Percentiles rank a stretch among this genome's conserved stretches.
Evolutionary conservation across 768 basidiomycete species (phyloP).

Genomic region (Boletellus ananiceps): DNA sequence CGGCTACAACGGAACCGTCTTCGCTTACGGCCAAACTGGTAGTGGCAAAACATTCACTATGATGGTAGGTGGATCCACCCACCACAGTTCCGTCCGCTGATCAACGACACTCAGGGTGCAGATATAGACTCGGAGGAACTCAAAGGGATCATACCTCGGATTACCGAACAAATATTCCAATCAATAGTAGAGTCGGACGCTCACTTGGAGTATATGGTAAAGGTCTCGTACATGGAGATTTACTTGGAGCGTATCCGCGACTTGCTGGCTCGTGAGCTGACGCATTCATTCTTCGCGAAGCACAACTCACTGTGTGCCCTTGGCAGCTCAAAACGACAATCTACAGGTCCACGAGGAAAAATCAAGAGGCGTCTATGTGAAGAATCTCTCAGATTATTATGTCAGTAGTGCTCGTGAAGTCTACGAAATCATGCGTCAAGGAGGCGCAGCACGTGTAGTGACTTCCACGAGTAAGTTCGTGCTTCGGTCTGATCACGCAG

Average conservation of each 20-base stretch:
- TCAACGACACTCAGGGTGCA: conserved; percentile 61
- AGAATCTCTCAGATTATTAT: conserved; percentile 96
- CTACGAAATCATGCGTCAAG: conserved; percentile 98
- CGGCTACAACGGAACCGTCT: conserved; percentile 97
- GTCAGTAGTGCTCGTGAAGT: conserved; percentile 94
- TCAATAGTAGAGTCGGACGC: conserved; percentile 94
- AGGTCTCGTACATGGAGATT: conserved; percentile 99
- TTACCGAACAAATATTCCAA: conserved; percentile 98
- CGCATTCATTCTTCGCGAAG: not conserved
- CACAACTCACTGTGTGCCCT: conserved; percentile 5
- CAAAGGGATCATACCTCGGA: conserved; percentile 95
- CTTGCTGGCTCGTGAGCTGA: conserved; percentile 82
- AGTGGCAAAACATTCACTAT: conserved; percentile 98
- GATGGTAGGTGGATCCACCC: conserved; percentile 64
- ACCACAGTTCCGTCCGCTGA: conserved; percentile 7
- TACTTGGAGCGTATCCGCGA: conserved; percentile 96
- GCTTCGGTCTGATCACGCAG: not conserved
- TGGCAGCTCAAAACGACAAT: conserved; percentile 91
- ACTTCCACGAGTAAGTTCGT: conserved; percentile 84
- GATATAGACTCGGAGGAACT: conserved; percentile 93
- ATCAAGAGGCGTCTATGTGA: conserved; percentile 94
- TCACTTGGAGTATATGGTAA: conserved; percentile 96
- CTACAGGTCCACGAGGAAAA: conserved; percentile 99
- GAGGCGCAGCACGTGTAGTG: conserved; percentile 85
- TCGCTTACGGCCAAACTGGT: conserved; percentile 97